Conservation (phyloP, 2,329 filamentous ascomycete species). For the Fusarium proliferatum region DNA sequence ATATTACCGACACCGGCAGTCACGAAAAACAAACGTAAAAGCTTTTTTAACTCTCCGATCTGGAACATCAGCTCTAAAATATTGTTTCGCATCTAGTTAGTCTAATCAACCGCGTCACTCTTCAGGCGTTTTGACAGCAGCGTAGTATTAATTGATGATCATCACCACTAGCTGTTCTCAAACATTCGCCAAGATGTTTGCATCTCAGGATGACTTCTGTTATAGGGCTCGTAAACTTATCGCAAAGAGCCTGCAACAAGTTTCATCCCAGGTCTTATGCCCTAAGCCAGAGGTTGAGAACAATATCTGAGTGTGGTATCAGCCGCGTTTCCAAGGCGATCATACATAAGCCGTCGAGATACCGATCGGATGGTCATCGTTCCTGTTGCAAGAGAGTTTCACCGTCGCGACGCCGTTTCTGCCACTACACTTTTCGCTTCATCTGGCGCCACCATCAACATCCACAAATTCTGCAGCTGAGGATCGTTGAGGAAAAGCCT, state of each 20-base stretch:
- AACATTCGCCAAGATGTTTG: slow-evolving; percentile 19
- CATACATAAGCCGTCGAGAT: slow-evolving; percentile 33
- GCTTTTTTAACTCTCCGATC: not conserved
- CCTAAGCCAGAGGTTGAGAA: not conserved
- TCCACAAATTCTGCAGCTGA: slow-evolving; percentile 2
- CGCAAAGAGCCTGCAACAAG: slow-evolving; percentile 24
- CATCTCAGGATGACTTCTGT: slow-evolving; percentile 3
- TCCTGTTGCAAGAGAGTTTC: slow-evolving; percentile 43
- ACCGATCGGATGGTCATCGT: slow-evolving; percentile 18
- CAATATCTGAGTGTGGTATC: slow-evolving; percentile 18
- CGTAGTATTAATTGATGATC: slow-evolving; percentile 11
- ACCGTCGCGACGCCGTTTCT: slow-evolving; percentile 33
- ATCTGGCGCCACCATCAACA: slow-evolving; percentile 12
- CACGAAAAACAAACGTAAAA: not conserved
- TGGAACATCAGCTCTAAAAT: not conserved
- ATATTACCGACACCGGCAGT: not conserved
- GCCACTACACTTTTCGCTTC: slow-evolving; percentile 18
- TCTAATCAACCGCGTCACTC: not conserved
- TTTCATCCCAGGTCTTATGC: slow-evolving; percentile 19
- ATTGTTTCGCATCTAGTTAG: not conserved
- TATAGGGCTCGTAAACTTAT: slow-evolving; percentile 20
- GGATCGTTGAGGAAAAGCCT: not conserved
- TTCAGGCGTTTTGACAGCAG: not conserved
- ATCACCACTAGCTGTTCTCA: not conserved
- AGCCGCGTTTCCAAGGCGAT: slow-evolving; percentile 30